phyloP scores from a whole-genome alignment of 192 early-diverging fungal species.

The Spinellus fusiger region DNA sequence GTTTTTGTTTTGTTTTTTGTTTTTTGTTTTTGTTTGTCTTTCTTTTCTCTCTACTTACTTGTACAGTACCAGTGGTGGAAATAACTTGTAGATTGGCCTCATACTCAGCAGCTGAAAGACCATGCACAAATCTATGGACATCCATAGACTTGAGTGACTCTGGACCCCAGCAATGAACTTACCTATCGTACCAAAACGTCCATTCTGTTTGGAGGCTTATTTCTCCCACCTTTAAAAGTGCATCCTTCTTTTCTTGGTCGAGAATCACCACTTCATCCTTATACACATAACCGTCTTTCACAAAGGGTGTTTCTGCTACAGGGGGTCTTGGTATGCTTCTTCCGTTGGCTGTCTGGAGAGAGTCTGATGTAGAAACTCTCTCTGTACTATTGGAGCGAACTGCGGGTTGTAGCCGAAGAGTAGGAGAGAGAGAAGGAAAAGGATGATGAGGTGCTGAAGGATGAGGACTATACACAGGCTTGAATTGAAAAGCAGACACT shows the following conservation, averaged over 20 bases:
- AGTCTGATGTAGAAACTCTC: not conserved
- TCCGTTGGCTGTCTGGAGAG: no score
- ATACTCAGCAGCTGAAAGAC: slow-evolving; percentile 15
- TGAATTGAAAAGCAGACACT: slow-evolving; percentile 23
- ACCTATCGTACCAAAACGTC: slow-evolving; percentile 29
- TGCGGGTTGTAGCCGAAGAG: not conserved
- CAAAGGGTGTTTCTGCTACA: not conserved
- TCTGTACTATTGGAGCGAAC: not conserved
- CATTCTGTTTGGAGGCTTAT: slow-evolving; percentile 16
- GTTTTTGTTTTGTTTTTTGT: no score
- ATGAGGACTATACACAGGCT: not conserved
- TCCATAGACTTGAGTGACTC: not conserved
- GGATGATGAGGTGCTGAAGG: not conserved
- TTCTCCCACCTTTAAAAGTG: slow-evolving; percentile 1
- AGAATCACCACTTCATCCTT: slow-evolving; percentile 11
- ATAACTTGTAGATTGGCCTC: slow-evolving; percentile 22
- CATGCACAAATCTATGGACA: slow-evolving; percentile 10
- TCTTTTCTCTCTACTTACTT: no score
- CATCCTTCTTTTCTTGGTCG: slow-evolving; percentile 5
- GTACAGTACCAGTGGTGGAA: slow-evolving; percentile 17
- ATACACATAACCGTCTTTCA: slow-evolving; percentile 10
- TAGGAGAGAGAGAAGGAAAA: not conserved
- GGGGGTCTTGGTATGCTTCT: not conserved
- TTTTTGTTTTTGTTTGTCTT: no score
- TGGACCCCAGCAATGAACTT: not conserved